Base-by-base conservation (phyloP, 2,329 filamentous ascomycete species). In the Epichloe elymi region DNA sequence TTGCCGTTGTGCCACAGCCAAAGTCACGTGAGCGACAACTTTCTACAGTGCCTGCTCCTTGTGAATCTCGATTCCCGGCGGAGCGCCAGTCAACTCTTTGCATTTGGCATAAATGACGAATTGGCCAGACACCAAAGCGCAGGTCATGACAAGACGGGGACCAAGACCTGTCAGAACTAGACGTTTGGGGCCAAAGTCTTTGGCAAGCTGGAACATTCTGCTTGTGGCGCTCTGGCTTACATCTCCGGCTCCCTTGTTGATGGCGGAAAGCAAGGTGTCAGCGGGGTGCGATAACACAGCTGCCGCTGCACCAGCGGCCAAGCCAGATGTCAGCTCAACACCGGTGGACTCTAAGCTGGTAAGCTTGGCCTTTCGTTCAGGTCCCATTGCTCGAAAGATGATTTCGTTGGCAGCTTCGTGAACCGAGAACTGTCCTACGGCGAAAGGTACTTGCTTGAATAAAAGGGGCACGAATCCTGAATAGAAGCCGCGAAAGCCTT, bases 391-490 rank as follows among this genome's bases (percentile, higher is more conserved):
- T 52, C 75, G 73, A 75, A 82, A 95, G 67, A 90, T 79, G 58
- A 77, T 64, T 70, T 95, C 88, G 62, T 86, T 82, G 60, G 85
- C 87, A 62, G 87, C 91, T 74, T 95, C 89, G 75, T 88, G 93
- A 51, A 91, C 88, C 59, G 90, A 87, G 74, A 95, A 95, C 75
- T 95, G 94, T 67, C 88, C 82, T 71, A 95, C 88, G 59, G 89
- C 94, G 74, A 94, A 95, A 17, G 89, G 89, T 51, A 95, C 84
- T 77, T 93, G 87, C 72, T 91, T 90, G 72, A 87, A 88, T 57
- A 89, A 76, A 60, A 91, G 82, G 30, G 87, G 87, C 49, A 89
- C 85, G 70, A 95, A 94, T 58, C 89, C 89, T 56, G 86, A 88
- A 77, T 95, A 95, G 73, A 95, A 91, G 54, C 86, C 89, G 59